phyloP scores from a whole-genome alignment of 73 alveolate species.

The Blepharisma stoltei region DNA sequence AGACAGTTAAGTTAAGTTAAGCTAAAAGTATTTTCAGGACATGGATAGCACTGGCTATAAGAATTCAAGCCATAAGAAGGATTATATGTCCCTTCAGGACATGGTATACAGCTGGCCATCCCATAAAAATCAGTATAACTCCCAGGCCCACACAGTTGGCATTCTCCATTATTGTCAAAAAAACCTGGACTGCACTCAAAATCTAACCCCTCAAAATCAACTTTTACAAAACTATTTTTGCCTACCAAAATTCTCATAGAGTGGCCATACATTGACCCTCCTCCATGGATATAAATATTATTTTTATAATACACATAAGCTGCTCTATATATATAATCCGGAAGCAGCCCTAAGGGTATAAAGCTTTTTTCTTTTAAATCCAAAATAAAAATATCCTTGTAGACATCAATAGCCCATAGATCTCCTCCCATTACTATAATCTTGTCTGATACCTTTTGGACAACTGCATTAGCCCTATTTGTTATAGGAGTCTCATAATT shows the following conservation, averaged over 20 bases:
- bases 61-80: background rate
- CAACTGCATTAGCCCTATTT: no score
- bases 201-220: background rate
- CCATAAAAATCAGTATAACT: background rate
- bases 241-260: background rate
- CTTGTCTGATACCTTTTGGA: no score
- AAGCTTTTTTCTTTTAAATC: background rate
- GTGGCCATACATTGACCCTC: background rate
- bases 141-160: background rate
- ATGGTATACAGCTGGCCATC: background rate
- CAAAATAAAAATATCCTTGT: background rate
- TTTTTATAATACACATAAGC: background rate
- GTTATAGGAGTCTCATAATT: no score
- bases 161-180: background rate
- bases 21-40: constrained; percentile 12
- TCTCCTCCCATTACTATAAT: no score
- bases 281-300: constrained; percentile 6
- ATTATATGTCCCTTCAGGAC: background rate
- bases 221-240: background rate
- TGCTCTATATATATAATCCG: background rate
- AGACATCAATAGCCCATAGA: background rate
- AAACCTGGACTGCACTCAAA: constrained; percentile 6
- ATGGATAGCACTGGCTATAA: background rate
- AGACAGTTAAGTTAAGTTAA: no score
- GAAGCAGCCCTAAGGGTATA: background rate